A percentile compares a stretch with the other conserved stretches of the same genome.
Evolutionary conservation across 176 grass and related monocot species (phyloP).

Genomic region (Tuctoria greenei): DNA sequence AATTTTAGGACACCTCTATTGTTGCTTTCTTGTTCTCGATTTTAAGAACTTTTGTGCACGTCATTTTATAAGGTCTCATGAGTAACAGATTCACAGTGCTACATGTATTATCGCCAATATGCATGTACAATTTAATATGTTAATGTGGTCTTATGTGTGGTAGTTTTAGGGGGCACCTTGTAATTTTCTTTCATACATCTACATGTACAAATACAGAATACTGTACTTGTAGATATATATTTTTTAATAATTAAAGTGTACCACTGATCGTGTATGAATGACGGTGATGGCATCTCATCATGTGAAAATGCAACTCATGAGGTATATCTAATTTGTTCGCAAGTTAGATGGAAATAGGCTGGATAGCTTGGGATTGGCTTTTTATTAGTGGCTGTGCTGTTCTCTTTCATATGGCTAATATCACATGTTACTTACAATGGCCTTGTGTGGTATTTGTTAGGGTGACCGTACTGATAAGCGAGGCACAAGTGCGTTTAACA

Average conservation of each 20-base stretch:
- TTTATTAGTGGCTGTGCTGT: not conserved
- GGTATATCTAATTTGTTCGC: too few relatives aligned
- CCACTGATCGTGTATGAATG: not conserved
- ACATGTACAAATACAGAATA: not conserved
- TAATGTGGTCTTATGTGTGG: not conserved
- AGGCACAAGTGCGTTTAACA: slow-evolving; percentile 86
- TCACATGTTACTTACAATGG: not conserved
- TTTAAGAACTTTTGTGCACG: not conserved
- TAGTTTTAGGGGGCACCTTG: not conserved
- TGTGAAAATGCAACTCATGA: not conserved
- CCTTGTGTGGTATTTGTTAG: slow-evolving; percentile 43
- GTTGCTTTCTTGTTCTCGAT: not conserved
- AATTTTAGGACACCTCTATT: not conserved
- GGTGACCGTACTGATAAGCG: slow-evolving; percentile 93
- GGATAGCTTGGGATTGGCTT: not conserved
- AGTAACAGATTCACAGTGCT: not conserved
- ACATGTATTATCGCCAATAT: not conserved
- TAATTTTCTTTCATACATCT: not conserved
- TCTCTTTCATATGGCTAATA: slow-evolving; percentile 8
- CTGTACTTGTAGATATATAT: not conserved
- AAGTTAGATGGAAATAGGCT: not conserved
- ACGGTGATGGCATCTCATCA: not conserved
- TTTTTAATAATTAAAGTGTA: not conserved
- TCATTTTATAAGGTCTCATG: not conserved
- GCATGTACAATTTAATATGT: not conserved